Evolutionary conservation across 2,329 filamentous ascomycete species (phyloP), one percentile per base, ranked within the genome.

Genomic region (Ceratocystis diversiconidia): DNA sequence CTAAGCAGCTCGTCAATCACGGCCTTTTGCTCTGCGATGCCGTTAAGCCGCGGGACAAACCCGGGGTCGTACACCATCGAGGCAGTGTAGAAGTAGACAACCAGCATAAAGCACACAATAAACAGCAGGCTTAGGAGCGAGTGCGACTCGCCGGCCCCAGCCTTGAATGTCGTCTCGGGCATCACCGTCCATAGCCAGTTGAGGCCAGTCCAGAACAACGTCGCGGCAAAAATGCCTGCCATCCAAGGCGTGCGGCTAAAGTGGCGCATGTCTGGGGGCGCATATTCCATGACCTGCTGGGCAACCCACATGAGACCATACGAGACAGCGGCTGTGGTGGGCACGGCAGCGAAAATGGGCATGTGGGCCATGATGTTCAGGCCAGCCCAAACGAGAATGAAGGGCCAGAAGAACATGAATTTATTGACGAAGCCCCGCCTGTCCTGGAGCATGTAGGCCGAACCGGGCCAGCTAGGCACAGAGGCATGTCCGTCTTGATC

Each of bases 241-340:
- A 99, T 80, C 81, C 92, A 97, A 12, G 94, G 92, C 67, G 94
- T 97, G 76, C 88, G 90, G 73, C 96, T 91, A 71, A 97, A 86
- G 70, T 87, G 84, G 70, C 90, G 87, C 86, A 95, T 95, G 71
- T 96, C 90, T 2, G 87, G 80, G 10, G 92, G 92, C 19, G 89
- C 92, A 79, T 88, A 92, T 68, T 87, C 85, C 65, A 95, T 79
- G 46, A 92, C 78, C 75, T 89, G 87, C 73, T 88, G 85, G 5
- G 89, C 90, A 65, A 85, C 77, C 82, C 84, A 90, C 71, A 96
- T 89, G 70, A 95, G 79, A 7, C 80, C 81, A 75, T 85, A 92
- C 1, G 85, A 82, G 7, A 85, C 78, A 5, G 84, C 77, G 1
- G 88, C 72, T 0, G 87, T 83, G 17, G 90, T 72, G 0, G 92